These are phyloP conservation scores for Orbilia quercus DNA, from an alignment of 2,329 filamentous ascomycete species.

Conservation along the genomic window DNA sequence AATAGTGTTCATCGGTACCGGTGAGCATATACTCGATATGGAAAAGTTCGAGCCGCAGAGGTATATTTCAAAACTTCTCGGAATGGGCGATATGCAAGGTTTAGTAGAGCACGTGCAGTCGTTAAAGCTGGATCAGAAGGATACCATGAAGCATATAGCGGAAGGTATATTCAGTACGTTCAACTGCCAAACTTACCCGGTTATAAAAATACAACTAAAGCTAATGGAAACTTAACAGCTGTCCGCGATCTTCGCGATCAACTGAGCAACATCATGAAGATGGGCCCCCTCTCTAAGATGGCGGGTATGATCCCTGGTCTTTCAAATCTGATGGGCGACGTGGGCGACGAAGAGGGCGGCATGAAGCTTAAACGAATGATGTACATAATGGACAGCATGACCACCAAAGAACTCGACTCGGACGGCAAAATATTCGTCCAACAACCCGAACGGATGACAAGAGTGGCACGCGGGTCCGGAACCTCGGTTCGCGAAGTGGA, in stretches of 20 bases:
- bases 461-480: conserved; percentile 87
- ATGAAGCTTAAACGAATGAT: conserved; percentile 97
- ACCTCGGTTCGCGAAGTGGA: conserved; percentile 93
- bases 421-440: conserved; percentile 95
- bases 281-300: conserved; percentile 97
- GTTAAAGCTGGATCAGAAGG: conserved; percentile 94
- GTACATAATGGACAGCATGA: conserved; percentile 99
- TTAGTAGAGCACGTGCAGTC: conserved; percentile 96
- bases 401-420: conserved; percentile 90
- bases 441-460: conserved; percentile 90
- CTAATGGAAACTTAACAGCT: conserved; percentile 67
- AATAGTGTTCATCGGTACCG: conserved; percentile 97
- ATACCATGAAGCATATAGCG: conserved; percentile 98
- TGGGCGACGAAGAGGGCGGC: conserved; percentile 96
- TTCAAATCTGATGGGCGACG: conserved; percentile 89
- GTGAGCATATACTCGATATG: conserved; percentile 95
- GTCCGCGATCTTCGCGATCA: conserved; percentile 94
- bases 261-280: conserved; percentile 98
- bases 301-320: conserved; percentile 98
- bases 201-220: neutral
- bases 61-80: conserved; percentile 91
- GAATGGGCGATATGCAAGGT: conserved; percentile 96
- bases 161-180: conserved; percentile 80
- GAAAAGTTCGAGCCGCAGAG: conserved; percentile 92
- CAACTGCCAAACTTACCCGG: neutral